Evolutionary conservation across 345 rosid species (phyloP).

Genomic region (Garcia nutans): DNA sequence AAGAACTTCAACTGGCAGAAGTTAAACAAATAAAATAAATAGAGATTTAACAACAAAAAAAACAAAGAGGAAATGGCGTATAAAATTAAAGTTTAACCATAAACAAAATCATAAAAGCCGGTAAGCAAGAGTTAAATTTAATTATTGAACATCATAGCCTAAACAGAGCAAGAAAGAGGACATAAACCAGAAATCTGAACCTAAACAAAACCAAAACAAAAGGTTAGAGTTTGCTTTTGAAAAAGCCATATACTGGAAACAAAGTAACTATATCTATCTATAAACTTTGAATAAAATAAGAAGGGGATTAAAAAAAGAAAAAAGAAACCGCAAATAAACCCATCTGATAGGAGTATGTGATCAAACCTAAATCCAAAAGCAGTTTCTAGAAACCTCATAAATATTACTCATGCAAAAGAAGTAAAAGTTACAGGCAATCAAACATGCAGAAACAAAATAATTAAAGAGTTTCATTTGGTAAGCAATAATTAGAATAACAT

Average conservation of each 20-base stretch:
- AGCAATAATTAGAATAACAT: slow-evolving; percentile 27
- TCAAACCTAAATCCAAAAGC: slow-evolving; percentile 14
- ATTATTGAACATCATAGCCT: slow-evolving; percentile 3
- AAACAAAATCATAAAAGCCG: not conserved
- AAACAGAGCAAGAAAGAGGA: not conserved
- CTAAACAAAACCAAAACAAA: not conserved
- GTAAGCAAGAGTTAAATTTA: not conserved
- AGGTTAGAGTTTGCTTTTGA: not conserved
- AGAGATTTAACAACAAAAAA: not conserved
- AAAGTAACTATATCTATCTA: not conserved
- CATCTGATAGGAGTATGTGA: not conserved
- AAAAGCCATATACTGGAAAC: not conserved
- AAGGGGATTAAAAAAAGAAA: not conserved
- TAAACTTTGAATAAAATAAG: not conserved
- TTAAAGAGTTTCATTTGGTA: slow-evolving; percentile 18
- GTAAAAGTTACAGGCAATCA: slow-evolving; percentile 19
- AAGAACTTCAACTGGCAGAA: not conserved
- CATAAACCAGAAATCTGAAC: not conserved
- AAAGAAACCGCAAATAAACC: slow-evolving; percentile 10
- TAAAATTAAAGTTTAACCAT: not conserved
- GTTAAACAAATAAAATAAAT: not conserved
- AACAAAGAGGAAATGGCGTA: not conserved
- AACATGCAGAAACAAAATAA: slow-evolving; percentile 33
- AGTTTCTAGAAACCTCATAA: slow-evolving; percentile 14
- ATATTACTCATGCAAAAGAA: not conserved